phyloP scores from a whole-genome alignment of 83 land plant genomes.

The Picea abies region DNA sequence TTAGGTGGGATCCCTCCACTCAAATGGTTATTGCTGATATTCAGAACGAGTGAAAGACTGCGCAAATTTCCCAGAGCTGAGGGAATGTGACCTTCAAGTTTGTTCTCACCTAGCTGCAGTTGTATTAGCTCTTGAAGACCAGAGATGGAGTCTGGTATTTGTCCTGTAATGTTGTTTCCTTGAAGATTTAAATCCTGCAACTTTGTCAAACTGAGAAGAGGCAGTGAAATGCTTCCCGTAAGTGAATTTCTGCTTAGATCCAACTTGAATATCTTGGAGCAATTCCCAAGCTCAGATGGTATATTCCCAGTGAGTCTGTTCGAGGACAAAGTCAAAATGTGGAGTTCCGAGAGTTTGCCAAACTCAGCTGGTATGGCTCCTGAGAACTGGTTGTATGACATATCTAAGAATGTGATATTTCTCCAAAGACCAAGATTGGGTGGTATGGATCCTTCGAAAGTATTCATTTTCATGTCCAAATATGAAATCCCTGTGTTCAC shows the following conservation, averaged over 20 bases:
- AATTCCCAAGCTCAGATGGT: conserved; percentile 34
- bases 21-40: conserved; percentile 33
- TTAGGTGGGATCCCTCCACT: conserved; percentile 38
- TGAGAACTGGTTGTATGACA: conserved; percentile 28
- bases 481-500: conserved; percentile 23
- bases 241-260: conserved; percentile 38
- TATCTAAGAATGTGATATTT: conserved; percentile 32
- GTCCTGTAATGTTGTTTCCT: conserved; percentile 31
- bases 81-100: conserved; percentile 39
- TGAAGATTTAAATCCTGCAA: conserved; percentile 29
- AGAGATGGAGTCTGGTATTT: conserved; percentile 34
- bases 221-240: conserved; percentile 37
- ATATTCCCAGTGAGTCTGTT: conserved; percentile 35
- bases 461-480: conserved; percentile 30
- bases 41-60: conserved; percentile 24
- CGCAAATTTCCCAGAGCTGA: conserved; percentile 31
- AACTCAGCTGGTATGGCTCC: conserved; percentile 41
- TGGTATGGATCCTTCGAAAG: conserved; percentile 33
- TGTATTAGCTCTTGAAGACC: conserved; percentile 22
- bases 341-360: conserved; percentile 27
- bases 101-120: conserved; percentile 40
- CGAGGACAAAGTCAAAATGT: conserved; percentile 21
- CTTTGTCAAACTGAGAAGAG: conserved; percentile 13
- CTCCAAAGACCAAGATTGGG: conserved; percentile 23
- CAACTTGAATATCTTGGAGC: conserved; percentile 21